Evolutionary conservation across 805 yeast genomes (phyloP), one percentile per base, ranked within the genome.

Genomic region (Barnettozyma siamensis): DNA sequence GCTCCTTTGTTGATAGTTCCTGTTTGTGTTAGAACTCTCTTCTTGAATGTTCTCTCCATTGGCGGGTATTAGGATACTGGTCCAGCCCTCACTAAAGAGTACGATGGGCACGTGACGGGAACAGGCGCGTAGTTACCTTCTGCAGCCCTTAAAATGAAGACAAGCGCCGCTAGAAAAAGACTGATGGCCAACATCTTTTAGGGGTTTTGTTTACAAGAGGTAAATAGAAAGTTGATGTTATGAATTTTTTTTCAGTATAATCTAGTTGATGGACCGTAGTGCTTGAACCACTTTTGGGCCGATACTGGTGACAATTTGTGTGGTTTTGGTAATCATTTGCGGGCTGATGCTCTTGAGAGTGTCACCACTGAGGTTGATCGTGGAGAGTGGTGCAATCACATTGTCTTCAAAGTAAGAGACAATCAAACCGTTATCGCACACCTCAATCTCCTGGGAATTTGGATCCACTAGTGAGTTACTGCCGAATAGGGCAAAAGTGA

Each of bases 381-480:
- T 79, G 48, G 79, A 72, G 3, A 88, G 66, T 1, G 97, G 96
- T 0, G 95, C 73, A 10, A 80, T 75, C 1, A 86, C 75, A 43
- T 70, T 67, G n/a, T 78, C 79, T 43, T 79, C 65, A 42, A 75
- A 74, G 78, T 83, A 91, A 27, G 89, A 80, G 3, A 86, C 58
- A 35, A 88, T 66, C 17, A 91, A 48, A 1, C 96, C 96, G 44
- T 85, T 82, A 49, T 91, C 96, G 44, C 88, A 72, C 2, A 89
- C 95, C 46, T 80, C 85, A 58, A 86, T 89, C 60, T 91, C 99
- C 44, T 82, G 85, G n/a, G 76, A 66, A 1, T 94, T 80, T 0
- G 99, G 98, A 57, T 91, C 99, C 20, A 89, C 67, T 19, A 88
- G 62, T 9, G 81, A 72, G 38, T 73, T 66, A 12, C 67, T 55